Conservation (phyloP, 75 land plant genomes). For the Selaginella moellendorffii region DNA sequence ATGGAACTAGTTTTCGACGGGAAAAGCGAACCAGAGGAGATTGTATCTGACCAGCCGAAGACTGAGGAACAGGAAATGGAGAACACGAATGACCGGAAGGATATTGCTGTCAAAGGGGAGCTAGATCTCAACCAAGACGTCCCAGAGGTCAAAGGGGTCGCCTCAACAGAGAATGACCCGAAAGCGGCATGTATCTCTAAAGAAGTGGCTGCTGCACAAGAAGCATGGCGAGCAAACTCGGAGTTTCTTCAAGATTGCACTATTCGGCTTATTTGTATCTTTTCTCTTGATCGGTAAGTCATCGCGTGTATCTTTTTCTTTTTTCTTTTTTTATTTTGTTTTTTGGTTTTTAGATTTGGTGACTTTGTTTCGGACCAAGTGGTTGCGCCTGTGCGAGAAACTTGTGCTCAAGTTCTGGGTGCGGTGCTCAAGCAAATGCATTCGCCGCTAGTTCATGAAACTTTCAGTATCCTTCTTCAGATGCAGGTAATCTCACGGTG, state of each 20-base stretch:
- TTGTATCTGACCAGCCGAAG: too few species aligned
- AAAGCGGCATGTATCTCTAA: slow-evolving; percentile 33
- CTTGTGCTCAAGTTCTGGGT: slow-evolving; percentile 96
- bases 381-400: slow-evolving; percentile 96
- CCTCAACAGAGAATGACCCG: not conserved
- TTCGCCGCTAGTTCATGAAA: slow-evolving; percentile 56
- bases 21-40: too few species aligned
- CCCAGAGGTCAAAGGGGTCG: not conserved
- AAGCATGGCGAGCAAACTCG: slow-evolving; percentile 63
- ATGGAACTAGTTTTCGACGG: too few species aligned
- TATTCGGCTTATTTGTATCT: slow-evolving; percentile 63
- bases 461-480: slow-evolving; percentile 60
- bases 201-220: slow-evolving; percentile 37
- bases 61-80: too few species aligned
- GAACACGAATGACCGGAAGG: too few species aligned
- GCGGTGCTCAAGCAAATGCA: slow-evolving; percentile 86
- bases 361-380: slow-evolving; percentile 99
- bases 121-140: not conserved
- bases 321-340: not conserved
- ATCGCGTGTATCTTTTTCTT: not conserved
- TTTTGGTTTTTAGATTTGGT: slow-evolving; percentile 66
- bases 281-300: slow-evolving; percentile 87
- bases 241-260: slow-evolving; percentile 97
- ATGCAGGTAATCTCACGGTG: slow-evolving; percentile 85
- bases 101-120: not conserved